Evolutionary conservation across 768 basidiomycete genomes (phyloP).

Genomic region (Holtermanniella nyarrowii): DNA sequence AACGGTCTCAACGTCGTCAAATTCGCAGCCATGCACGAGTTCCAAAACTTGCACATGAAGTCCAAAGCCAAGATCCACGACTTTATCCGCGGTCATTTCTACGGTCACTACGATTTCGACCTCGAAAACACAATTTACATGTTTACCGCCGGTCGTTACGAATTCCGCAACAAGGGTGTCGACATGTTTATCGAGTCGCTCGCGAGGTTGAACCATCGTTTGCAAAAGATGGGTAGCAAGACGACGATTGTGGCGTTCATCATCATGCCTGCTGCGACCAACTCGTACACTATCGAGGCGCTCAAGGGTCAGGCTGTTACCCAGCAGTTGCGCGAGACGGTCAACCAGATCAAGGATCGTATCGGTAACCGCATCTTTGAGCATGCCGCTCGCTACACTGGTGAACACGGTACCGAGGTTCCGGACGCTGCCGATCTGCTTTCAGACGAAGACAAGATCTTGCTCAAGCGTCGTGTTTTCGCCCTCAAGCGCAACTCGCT

Average conservation of each 20-base stretch:
- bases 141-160: constrained; percentile 98
- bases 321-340: constrained; percentile 89
- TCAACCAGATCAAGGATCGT: constrained; percentile 86
- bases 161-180: constrained; percentile 98
- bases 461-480: constrained; percentile 91
- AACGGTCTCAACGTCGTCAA: constrained; percentile 98
- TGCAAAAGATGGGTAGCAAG: constrained; percentile 59
- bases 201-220: constrained; percentile 65
- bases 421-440: constrained; percentile 67
- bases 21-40: constrained; percentile 99
- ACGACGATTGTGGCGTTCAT: constrained; percentile 94
- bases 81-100: constrained; percentile 94
- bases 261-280: constrained; percentile 93
- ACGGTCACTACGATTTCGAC: constrained; percentile 94
- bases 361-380: constrained; percentile 89
- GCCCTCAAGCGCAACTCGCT: constrained; percentile 87
- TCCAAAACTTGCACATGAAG: constrained; percentile 76
- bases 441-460: constrained; percentile 82
- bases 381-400: constrained; percentile 82
- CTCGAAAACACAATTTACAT: constrained; percentile 66
- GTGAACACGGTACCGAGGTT: constrained; percentile 62
- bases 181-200: constrained; percentile 99
- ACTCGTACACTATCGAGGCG: constrained; percentile 94
- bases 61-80: constrained; percentile 98
- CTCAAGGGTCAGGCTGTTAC: constrained; percentile 96